A percentile compares a stretch with the other conserved stretches of the same genome.
phyloP scores from a whole-genome alignment of 2,329 filamentous ascomycete genomes.

The Sporothrix schenckii region DNA sequence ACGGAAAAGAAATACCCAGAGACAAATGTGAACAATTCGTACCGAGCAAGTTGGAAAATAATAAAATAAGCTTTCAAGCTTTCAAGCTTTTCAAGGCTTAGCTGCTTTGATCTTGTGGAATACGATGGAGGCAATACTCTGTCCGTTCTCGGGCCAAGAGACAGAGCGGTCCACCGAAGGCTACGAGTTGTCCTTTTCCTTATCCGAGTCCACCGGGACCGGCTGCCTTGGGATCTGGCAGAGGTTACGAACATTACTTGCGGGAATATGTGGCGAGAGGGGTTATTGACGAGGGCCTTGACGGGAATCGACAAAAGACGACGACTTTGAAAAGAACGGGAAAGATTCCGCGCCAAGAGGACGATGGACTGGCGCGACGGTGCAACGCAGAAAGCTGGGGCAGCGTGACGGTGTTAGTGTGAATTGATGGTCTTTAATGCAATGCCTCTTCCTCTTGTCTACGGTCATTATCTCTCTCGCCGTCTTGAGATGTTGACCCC shows the following conservation, averaged over 20 bases:
- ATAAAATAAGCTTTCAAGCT: slow-evolving; percentile 4
- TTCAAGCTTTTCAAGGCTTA: slow-evolving; percentile 4
- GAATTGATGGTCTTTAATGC: not conserved
- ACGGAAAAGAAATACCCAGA: not conserved
- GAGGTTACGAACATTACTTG: not conserved
- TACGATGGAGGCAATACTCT: not conserved
- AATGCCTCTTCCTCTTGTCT: not conserved
- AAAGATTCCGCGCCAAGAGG: slow-evolving; percentile 10
- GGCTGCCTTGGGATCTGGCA: not conserved
- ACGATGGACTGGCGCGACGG: not conserved
- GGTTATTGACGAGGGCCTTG: not conserved
- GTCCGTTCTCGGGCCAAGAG: not conserved
- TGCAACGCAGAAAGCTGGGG: not conserved
- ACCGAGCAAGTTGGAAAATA: not conserved
- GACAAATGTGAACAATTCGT: no score
- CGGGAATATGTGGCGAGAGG: slow-evolving; percentile 17
- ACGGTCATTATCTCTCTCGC: not conserved
- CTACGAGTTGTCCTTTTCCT: not conserved
- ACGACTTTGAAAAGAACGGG: not conserved
- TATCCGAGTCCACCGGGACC: not conserved
- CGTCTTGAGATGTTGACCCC: not conserved
- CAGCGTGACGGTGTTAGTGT: not conserved
- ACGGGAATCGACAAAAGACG: not conserved
- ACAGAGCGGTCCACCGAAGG: not conserved
- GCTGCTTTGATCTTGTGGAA: not conserved